Base-by-base conservation (phyloP, 306 rosid genomes). In the Lathyrus sativus region DNA sequence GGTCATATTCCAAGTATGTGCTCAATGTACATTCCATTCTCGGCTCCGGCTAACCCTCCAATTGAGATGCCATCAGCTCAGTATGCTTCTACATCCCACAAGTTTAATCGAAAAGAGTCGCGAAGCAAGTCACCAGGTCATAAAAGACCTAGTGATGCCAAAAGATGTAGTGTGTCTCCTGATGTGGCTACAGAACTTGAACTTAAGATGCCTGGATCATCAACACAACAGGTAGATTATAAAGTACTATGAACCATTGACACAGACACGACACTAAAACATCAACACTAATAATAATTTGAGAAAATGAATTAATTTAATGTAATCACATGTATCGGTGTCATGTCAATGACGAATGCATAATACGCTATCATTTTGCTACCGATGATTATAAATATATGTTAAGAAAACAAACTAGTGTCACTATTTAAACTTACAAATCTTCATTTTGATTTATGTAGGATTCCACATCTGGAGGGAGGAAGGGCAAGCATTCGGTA, bases 191-290 rank as follows among this genome's bases (percentile, higher is more conserved):
- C 98, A 3, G 93, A 88, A 50, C 98, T 92, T 66, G 96, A 85
- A 76, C 91, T 92, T 60, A 92, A 92, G 93, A 86, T 85, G 90
- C 98, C 98, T 15, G 98, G 98, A 55, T 86, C 96, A 45, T 88
- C 96, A 19, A 67, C 85, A n/a, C 86, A 73, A 29, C 89, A 79
- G 88, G 98, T 90, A 69, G 54, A 80, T 71, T 65, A 49, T 44
- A 2, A 43, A 67, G 24, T 15, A 19, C 22, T 15, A 49, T 49
- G 50, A 13, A n/a, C 7, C 14, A 13, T 4, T 5, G 49, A 43
- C 7, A 43, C 50, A 44, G 22, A 19, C 22, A 19, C 8, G 50
- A 4, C 7, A 44, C 38, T 6, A 33, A 33, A 33, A 33, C 38
- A 35, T 35, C 39, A 7, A 35, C 39, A 35, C 5, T 3, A 3